A percentile compares a stretch with the other conserved stretches of the same genome.
Conservation (phyloP, 1,284 basidiomycete genomes). For the Apiotrichum gamsii region DNA sequence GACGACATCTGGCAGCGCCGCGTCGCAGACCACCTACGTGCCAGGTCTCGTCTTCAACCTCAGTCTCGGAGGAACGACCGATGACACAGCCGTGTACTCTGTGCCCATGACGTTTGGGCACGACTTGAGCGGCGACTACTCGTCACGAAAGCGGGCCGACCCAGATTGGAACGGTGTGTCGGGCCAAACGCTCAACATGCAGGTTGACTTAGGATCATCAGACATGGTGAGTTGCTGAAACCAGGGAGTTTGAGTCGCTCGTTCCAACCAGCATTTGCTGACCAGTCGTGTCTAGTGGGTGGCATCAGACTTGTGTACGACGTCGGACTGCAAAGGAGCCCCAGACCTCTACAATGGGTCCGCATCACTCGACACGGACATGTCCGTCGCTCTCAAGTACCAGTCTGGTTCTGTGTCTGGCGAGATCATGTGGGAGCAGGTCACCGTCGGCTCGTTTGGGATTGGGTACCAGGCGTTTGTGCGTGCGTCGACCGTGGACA, state of each 20-base stretch:
- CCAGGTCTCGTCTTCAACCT: constrained; percentile 37
- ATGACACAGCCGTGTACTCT: constrained; percentile 36
- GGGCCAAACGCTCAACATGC: constrained; percentile 31
- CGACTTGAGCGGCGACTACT: constrained; percentile 10
- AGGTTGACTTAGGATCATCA: constrained; percentile 45
- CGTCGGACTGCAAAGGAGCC: constrained; percentile 30
- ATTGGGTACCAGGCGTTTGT: constrained; percentile 45
- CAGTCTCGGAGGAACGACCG: constrained; percentile 26
- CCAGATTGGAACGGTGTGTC: constrained; percentile 19
- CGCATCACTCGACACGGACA: constrained; percentile 32
- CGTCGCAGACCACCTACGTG: constrained; percentile 28
- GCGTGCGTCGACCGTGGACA: constrained; percentile 26
- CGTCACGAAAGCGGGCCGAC: not conserved
- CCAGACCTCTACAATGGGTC: constrained; percentile 30
- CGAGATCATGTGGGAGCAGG: constrained; percentile 46
- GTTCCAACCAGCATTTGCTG: too few relatives aligned
- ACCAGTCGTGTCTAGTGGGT: constrained; percentile 40
- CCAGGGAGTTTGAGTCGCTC: too few relatives aligned
- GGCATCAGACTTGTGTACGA: constrained; percentile 34
- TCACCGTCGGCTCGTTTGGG: constrained; percentile 34
- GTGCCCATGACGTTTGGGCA: constrained; percentile 37
- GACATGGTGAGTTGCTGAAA: constrained; percentile 45
- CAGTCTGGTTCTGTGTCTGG: constrained; percentile 35
- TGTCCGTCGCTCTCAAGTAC: constrained; percentile 26
- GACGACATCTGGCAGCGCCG: constrained; percentile 9